A percentile compares a stretch with the other conserved stretches of the same genome.
Conservation (phyloP, 768 basidiomycete genomes). For the Leucocoprinus sp. region DNA sequence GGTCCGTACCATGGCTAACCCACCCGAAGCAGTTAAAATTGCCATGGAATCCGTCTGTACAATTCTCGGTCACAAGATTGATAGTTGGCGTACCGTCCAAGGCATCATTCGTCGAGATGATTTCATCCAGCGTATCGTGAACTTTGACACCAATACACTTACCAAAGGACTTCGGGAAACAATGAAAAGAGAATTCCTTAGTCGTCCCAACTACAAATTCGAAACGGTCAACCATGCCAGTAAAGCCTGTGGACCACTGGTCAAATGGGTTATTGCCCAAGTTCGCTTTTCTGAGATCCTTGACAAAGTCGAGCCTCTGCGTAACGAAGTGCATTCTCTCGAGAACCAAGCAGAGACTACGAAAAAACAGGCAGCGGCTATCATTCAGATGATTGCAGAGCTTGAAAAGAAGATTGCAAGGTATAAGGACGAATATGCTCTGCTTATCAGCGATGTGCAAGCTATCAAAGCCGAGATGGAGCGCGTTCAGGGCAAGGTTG, state of each 20-base stretch:
- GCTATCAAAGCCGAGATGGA: conserved; percentile 98
- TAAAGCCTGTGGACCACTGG: conserved; percentile 94
- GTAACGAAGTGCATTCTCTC: conserved; percentile 89
- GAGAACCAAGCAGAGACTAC: conserved; percentile 93
- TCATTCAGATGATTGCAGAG: conserved; percentile 87
- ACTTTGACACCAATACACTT: conserved; percentile 89
- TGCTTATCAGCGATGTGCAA: conserved; percentile 93
- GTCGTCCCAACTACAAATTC: conserved; percentile 86
- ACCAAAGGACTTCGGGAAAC: conserved; percentile 79
- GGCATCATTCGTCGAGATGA: conserved; percentile 93
- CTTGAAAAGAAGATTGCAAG: conserved; percentile 85
- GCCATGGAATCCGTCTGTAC: conserved; percentile 99
- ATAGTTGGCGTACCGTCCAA: conserved; percentile 94
- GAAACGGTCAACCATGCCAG: conserved; percentile 93
- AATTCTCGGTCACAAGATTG: conserved; percentile 92
- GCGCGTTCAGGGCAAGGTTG: conserved; percentile 92
- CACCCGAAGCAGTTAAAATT: conserved; percentile 93
- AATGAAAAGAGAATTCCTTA: conserved; percentile 92
- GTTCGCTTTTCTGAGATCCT: conserved; percentile 95
- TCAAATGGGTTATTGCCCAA: conserved; percentile 97
- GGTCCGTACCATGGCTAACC: conserved; percentile 97
- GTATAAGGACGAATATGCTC: conserved; percentile 97
- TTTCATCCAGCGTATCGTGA: conserved; percentile 92
- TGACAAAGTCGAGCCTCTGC: conserved; percentile 92
- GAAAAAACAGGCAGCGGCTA: conserved; percentile 84